Conservation (phyloP, 768 basidiomycete genomes). For the Holtermannia corniformis region DNA sequence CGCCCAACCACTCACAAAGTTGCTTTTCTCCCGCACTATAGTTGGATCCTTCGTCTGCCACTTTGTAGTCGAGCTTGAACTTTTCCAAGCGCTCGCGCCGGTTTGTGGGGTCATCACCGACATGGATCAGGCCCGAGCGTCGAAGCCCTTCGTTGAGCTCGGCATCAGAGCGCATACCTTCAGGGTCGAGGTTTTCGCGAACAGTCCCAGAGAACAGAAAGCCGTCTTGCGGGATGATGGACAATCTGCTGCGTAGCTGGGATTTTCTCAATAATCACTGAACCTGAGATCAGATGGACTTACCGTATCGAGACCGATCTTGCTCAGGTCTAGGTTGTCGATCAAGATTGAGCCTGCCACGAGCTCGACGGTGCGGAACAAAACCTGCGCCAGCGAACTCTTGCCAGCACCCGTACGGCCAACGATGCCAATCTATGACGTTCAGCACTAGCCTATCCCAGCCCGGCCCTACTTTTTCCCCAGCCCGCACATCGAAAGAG, state of each 20-base stretch:
- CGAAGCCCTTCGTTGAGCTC: constrained; percentile 56
- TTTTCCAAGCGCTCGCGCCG: constrained; percentile 48
- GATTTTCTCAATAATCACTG: not conserved
- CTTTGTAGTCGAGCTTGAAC: constrained; percentile 55
- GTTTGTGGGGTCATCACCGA: constrained; percentile 40
- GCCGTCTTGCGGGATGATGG: constrained; percentile 61
- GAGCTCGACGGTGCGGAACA: constrained; percentile 54
- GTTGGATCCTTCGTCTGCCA: constrained; percentile 60
- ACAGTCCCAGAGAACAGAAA: constrained; percentile 46
- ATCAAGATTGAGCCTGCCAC: constrained; percentile 49
- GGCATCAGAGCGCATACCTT: constrained; percentile 50
- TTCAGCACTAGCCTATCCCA: not conserved
- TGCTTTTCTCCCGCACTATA: constrained; percentile 63
- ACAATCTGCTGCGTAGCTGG: constrained; percentile 48
- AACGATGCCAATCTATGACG: constrained; percentile 53
- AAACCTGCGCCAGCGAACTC: constrained; percentile 44
- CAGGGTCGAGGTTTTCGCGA: constrained; percentile 51
- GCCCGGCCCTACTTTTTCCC: constrained; percentile 55
- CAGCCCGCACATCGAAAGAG: constrained; percentile 57
- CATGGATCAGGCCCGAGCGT: constrained; percentile 54
- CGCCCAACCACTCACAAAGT: constrained; percentile 36
- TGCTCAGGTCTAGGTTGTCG: constrained; percentile 44
- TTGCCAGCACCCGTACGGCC: constrained; percentile 57
- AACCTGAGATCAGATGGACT: constrained; percentile 9
- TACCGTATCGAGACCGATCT: constrained; percentile 50